These are phyloP conservation scores for Lanmaoa pseudosensibilis DNA, from an alignment of 768 basidiomycete species.

Conservation along the genomic window DNA sequence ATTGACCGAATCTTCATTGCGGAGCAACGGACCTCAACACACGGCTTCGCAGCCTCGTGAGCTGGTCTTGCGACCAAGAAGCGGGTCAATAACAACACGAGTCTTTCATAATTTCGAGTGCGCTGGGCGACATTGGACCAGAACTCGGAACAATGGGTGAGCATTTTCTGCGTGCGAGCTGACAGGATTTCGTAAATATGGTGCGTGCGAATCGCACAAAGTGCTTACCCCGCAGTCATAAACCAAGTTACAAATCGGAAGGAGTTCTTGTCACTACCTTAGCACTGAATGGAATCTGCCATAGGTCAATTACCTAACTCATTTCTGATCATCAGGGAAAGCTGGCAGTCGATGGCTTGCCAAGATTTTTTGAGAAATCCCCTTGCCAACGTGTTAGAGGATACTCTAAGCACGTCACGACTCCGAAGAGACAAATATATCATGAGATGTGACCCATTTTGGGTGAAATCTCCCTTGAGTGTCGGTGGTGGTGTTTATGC, in stretches of 20 bases:
- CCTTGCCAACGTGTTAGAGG: neutral
- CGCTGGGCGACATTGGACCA: neutral
- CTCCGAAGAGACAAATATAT: neutral
- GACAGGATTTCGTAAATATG: neutral
- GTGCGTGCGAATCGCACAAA: conserved; percentile 20
- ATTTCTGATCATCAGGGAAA: neutral
- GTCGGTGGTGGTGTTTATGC: neutral
- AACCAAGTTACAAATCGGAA: conserved; percentile 3
- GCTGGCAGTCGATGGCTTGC: conserved; percentile 3
- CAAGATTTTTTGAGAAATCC: neutral
- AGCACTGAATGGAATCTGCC: conserved; percentile 1
- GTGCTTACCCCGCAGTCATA: conserved; percentile 27
- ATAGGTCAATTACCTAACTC: conserved; percentile 3
- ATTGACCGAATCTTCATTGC: conserved; percentile 23
- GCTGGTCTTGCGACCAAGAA: conserved; percentile 9
- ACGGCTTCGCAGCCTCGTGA: conserved; percentile 17
- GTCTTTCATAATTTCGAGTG: neutral
- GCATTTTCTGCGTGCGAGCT: neutral
- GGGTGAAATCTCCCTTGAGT: neutral
- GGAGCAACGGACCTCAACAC: conserved; percentile 14
- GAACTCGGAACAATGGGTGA: conserved; percentile 3
- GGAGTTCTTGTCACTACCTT: neutral
- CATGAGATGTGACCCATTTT: neutral
- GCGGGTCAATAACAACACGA: neutral
- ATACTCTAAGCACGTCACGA: neutral